Evolutionary conservation across 1,284 basidiomycete genomes (phyloP), one percentile per base, ranked within the genome.

Genomic region (Exsudoporus floridanus): DNA sequence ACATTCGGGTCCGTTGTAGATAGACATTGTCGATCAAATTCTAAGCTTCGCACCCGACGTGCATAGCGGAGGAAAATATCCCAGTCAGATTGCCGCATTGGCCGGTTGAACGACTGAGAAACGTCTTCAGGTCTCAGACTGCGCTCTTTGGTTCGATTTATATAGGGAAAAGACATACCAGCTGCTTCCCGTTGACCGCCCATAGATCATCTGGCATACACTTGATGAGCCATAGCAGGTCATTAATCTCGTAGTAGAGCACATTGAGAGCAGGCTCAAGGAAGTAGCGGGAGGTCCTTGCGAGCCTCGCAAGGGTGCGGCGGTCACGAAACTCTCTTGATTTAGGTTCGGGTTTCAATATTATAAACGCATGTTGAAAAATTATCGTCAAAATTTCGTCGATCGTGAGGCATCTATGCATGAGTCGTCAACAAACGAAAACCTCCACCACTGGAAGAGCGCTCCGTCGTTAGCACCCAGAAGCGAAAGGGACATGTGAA

Each of bases 221-320:
- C 10, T 64, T 65, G 57, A 65, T 69, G 62, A 66, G 62, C 60
- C 63, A 65, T 40, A 68, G 60, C 53, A 66, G 65, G 62, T 65
- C 65, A 60, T 52, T 54, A n/a, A 68, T 64, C 62, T 65, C 65
- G 46, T 68, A 53, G 60, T 65, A 66, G 16, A 70, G 61, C 37
- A 66, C 64, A 16, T 70, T 60, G 60, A 66, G 64, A 58, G 67
- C 64, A 60, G 66, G 67, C 55, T 66, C 62, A 6, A 58, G 62
- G 59, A 70, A 66, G 66, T 51, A 63, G 60, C 55, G 67, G 44
- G 46, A 65, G 40, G 67, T 66, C 42, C 67, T 69, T 52, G 64
- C 60, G 31, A 66, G 64, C 56, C 67, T 54, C 52, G 64, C 67
- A 52, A 66, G 65, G 62, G 66, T 69, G 4, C 47, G 54, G 48